A percentile compares a stretch with the other conserved stretches of the same genome.
phyloP scores from a whole-genome alignment of 768 basidiomycete species.

The Amanita fuliginea region DNA sequence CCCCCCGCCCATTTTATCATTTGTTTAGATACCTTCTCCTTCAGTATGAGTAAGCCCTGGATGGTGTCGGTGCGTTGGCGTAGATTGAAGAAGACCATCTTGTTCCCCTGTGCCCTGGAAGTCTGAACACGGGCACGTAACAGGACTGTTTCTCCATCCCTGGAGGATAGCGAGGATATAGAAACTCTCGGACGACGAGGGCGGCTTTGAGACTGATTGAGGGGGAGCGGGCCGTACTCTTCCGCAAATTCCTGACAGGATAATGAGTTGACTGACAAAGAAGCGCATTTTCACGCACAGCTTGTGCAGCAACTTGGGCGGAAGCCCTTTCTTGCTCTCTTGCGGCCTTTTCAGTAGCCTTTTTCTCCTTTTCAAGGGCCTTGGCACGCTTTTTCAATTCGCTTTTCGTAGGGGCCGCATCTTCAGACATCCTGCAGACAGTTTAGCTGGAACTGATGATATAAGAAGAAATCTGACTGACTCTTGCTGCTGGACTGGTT shows the following conservation, averaged over 20 bases:
- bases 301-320: conserved; percentile 54
- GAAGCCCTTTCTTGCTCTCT: conserved; percentile 66
- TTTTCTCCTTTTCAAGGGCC: conserved; percentile 82
- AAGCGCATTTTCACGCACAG: conserved; percentile 26
- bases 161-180: conserved; percentile 52
- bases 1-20: conserved; percentile 91
- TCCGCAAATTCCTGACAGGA: conserved; percentile 56
- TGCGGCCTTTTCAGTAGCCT: conserved; percentile 77
- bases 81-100: conserved; percentile 90
- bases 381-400: conserved; percentile 90
- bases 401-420: conserved; percentile 63
- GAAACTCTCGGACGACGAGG: conserved; percentile 46
- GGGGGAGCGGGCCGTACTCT: conserved; percentile 76
- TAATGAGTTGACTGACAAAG: conserved; percentile 2
- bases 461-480: conserved; percentile 9
- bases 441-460: not conserved
- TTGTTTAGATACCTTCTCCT: conserved; percentile 82
- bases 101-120: conserved; percentile 85
- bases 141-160: conserved; percentile 66
- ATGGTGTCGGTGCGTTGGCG: conserved; percentile 83
- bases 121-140: conserved; percentile 89
- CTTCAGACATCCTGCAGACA: conserved; percentile 4
- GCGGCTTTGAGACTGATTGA: conserved; percentile 86
- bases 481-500: conserved; percentile 13
- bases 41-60: conserved; percentile 70